Evolutionary conservation across 192 early-diverging fungal genomes (phyloP).

Genomic region (Backusella circina): DNA sequence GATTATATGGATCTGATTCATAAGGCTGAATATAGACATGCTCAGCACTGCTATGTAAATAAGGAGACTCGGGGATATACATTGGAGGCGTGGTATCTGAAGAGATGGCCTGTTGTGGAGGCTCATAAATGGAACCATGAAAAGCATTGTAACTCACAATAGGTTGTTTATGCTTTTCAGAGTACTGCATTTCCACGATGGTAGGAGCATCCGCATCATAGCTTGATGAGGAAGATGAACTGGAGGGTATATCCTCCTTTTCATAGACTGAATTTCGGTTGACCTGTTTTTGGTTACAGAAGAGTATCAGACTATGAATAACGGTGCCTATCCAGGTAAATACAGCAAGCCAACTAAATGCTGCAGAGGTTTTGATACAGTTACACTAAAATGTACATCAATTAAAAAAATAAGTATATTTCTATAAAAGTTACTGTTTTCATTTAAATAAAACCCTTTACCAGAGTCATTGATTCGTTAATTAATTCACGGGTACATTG

Average conservation of each 20-base stretch:
- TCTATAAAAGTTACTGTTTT: background rate
- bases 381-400: background rate
- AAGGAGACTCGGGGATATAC: background rate
- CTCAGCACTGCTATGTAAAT: background rate
- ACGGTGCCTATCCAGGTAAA: background rate
- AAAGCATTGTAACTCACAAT: background rate
- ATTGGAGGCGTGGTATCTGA: background rate
- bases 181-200: background rate
- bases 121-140: background rate
- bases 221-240: background rate
- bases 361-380: background rate
- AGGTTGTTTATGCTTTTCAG: background rate
- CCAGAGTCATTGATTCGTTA: background rate
- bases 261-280: background rate
- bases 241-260: background rate
- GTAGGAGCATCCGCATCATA: background rate
- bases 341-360: background rate
- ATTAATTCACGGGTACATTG: background rate
- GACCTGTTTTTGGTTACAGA: background rate
- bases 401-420: background rate
- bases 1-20: background rate
- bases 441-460: background rate
- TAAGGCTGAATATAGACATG: background rate
- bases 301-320: background rate
- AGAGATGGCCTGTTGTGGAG: background rate